Conservation (phyloP, 192 early-diverging fungal genomes). For the Backusella psychrophila region DNA sequence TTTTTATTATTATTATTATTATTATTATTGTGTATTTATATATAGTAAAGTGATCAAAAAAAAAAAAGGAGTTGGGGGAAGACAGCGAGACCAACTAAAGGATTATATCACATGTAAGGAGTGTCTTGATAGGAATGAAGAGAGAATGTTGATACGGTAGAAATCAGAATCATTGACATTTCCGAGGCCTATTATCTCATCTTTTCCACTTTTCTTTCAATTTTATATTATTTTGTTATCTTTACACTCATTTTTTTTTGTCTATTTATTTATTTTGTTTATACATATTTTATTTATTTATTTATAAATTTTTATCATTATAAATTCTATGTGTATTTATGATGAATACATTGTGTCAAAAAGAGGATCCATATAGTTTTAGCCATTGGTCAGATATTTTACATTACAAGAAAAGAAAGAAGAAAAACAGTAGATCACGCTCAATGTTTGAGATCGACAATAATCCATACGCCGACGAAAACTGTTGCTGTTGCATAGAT, state of each 20-base stretch:
- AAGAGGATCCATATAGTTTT: neutral
- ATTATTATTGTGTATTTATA: neutral
- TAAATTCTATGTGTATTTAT: neutral
- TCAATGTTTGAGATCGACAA: constrained; percentile 7
- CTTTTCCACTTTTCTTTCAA: neutral
- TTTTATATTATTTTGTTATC: constrained; percentile 1
- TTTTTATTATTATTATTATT: neutral
- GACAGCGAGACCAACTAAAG: neutral
- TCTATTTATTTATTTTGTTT: neutral
- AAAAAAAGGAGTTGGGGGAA: neutral
- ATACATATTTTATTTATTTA: neutral
- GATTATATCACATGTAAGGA: constrained; percentile 1
- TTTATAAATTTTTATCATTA: neutral
- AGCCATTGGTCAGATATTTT: constrained; percentile 9
- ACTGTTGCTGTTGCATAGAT: constrained; percentile 7
- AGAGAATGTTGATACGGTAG: neutral
- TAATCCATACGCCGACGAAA: constrained; percentile 5
- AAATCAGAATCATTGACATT: constrained; percentile 8
- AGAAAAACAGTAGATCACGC: constrained; percentile 8
- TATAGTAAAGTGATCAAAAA: constrained; percentile 1
- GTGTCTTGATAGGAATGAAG: neutral
- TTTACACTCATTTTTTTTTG: neutral
- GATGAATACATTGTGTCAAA: constrained; percentile 2
- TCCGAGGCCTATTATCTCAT: neutral
- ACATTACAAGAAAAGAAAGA: constrained; percentile 1